Evolutionary conservation across 257 asterid genomes (phyloP).

Genomic region (Haberlea rhodopensis): DNA sequence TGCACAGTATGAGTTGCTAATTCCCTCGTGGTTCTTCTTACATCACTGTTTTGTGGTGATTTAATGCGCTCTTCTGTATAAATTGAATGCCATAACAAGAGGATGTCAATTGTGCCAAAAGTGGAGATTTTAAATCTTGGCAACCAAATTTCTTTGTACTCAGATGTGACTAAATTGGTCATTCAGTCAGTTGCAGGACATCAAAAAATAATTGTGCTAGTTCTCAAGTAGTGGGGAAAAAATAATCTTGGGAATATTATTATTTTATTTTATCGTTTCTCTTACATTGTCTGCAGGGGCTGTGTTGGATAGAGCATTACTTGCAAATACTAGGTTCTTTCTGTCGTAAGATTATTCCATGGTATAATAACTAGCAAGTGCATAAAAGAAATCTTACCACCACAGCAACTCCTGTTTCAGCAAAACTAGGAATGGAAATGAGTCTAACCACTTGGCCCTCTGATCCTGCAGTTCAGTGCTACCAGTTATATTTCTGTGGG

Average conservation of each 20-base stretch:
- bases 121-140: not conserved
- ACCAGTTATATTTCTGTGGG: slow-evolving; percentile 17
- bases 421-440: slow-evolving; percentile 75
- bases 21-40: not conserved
- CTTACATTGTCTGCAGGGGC: not conserved
- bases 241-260: not conserved
- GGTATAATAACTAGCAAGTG: not conserved
- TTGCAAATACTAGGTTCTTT: not conserved
- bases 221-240: not conserved
- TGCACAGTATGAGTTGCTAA: not conserved
- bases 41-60: not conserved
- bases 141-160: not conserved
- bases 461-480: slow-evolving; percentile 52
- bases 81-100: not conserved
- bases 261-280: not conserved
- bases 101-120: not conserved
- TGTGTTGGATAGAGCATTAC: not conserved
- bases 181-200: not conserved
- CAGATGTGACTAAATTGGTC: not conserved
- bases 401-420: slow-evolving; percentile 81
- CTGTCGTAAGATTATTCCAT: slow-evolving; percentile 13
- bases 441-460: slow-evolving; percentile 84
- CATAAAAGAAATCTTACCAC: slow-evolving; percentile 53
- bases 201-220: not conserved
- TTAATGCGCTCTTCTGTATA: not conserved